phyloP scores from a whole-genome alignment of 495 filamentous ascomycete genomes.

The Talaromyces trachyspermus region DNA sequence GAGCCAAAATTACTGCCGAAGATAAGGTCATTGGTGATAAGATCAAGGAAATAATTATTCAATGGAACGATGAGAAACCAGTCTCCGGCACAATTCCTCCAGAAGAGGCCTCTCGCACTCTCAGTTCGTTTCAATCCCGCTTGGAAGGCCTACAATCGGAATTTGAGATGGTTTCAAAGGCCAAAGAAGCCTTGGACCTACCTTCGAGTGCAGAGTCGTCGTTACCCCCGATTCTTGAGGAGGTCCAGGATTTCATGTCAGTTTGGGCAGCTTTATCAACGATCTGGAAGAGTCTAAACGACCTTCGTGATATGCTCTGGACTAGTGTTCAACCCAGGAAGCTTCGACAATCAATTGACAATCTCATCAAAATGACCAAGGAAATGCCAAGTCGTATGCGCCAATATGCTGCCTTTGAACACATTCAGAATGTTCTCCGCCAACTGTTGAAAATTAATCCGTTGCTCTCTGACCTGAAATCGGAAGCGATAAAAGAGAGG shows the following conservation, averaged over 20 bases:
- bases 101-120: constrained; percentile 70
- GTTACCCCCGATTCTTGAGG: constrained; percentile 75
- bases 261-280: constrained; percentile 93
- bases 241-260: constrained; percentile 97
- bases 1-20: constrained; percentile 93
- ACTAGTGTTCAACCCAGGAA: constrained; percentile 88
- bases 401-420: constrained; percentile 97
- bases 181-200: constrained; percentile 92
- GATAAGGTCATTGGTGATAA: constrained; percentile 84
- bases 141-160: constrained; percentile 78
- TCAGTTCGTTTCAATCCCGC: constrained; percentile 70
- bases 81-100: constrained; percentile 90
- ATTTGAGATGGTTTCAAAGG: constrained; percentile 87
- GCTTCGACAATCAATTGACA: constrained; percentile 78
- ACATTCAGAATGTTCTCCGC: constrained; percentile 87
- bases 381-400: constrained; percentile 99
- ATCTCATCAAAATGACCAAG: constrained; percentile 94
- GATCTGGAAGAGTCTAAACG: constrained; percentile 94
- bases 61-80: constrained; percentile 95
- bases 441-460: constrained; percentile 83
- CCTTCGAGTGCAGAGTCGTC: constrained; percentile 69
- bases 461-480: constrained; percentile 84
- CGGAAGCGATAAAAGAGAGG: constrained; percentile 88
- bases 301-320: constrained; percentile 87
- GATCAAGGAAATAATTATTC: constrained; percentile 67